A percentile compares a stretch with the other conserved stretches of the same genome.
phyloP scores from a whole-genome alignment of 495 filamentous ascomycete species.

The Penicillium bialowiezense region DNA sequence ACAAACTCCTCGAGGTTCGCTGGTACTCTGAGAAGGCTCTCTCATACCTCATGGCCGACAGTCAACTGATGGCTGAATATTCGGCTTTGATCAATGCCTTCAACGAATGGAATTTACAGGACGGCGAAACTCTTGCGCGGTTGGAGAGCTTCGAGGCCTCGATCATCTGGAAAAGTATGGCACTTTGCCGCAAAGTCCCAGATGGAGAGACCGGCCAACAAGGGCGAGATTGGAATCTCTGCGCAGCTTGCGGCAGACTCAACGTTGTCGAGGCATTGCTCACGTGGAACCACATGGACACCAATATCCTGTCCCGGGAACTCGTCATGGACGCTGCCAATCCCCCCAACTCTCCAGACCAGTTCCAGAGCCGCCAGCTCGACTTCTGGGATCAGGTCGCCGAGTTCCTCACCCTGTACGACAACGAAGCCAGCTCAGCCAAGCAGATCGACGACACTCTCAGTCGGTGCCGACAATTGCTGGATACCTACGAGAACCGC shows the following conservation, averaged over 20 bases:
- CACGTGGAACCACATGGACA: constrained; percentile 60
- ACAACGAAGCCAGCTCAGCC: constrained; percentile 56
- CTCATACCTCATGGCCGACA: constrained; percentile 53
- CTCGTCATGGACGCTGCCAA: constrained; percentile 39
- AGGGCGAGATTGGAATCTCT: constrained; percentile 50
- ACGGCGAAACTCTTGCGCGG: constrained; percentile 43
- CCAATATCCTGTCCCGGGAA: constrained; percentile 52
- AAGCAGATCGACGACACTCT: constrained; percentile 65
- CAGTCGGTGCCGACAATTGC: constrained; percentile 56
- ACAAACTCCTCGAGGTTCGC: constrained; percentile 77
- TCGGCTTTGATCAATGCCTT: constrained; percentile 55
- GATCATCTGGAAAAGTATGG: constrained; percentile 68
- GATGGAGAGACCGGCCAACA: constrained; percentile 36
- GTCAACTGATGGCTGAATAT: constrained; percentile 59
- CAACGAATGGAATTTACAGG: constrained; percentile 39
- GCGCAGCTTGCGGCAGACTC: constrained; percentile 63
- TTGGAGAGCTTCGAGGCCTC: constrained; percentile 64
- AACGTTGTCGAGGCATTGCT: constrained; percentile 73
- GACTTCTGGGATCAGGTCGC: constrained; percentile 81
- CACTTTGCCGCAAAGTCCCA: constrained; percentile 43
- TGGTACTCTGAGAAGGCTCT: constrained; percentile 67
- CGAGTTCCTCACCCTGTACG: constrained; percentile 64
- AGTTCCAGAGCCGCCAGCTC: constrained; percentile 58
- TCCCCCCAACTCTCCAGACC: constrained; percentile 42
- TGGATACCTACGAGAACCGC: constrained; percentile 81